Percentiles rank a stretch among this genome's conserved stretches.
Conservation (phyloP, 495 filamentous ascomycete genomes). For the Podospora australis region DNA sequence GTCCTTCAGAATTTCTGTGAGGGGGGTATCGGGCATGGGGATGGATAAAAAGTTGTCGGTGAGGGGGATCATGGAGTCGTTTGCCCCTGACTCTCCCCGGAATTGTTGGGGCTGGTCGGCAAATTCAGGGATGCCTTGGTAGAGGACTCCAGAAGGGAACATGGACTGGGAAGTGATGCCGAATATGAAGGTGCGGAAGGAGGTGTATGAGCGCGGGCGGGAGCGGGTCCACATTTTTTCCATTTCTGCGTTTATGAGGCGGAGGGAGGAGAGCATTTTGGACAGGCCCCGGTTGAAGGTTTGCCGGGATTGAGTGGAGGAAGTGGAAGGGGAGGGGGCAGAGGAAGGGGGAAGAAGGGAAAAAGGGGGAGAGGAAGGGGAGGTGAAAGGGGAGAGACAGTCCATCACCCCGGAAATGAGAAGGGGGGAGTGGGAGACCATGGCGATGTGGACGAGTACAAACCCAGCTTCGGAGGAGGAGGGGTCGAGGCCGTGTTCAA, state of each 20-base stretch:
- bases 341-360: constrained; percentile 16
- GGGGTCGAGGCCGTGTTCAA: constrained; percentile 79
- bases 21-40: constrained; percentile 72
- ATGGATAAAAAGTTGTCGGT: constrained; percentile 78
- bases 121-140: constrained; percentile 75
- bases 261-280: constrained; percentile 55
- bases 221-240: constrained; percentile 85
- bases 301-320: constrained; percentile 35
- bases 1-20: constrained; percentile 77
- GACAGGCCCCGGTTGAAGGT: constrained; percentile 60
- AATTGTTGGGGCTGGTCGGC: constrained; percentile 61
- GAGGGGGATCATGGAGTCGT: constrained; percentile 81
- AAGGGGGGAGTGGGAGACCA: constrained; percentile 71
- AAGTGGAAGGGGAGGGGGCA: constrained; percentile 4
- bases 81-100: constrained; percentile 83
- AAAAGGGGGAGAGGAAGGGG: constrained; percentile 12
- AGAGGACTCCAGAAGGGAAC: constrained; percentile 86
- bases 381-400: constrained; percentile 43
- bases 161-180: constrained; percentile 83
- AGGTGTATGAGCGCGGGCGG: constrained; percentile 68
- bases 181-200: constrained; percentile 90
- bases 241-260: constrained; percentile 69
- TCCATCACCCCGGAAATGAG: constrained; percentile 63
- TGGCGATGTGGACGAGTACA: constrained; percentile 74
- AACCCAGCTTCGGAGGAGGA: constrained; percentile 88